Conservation (phyloP, 768 basidiomycete species). For the Suillus brevipes region DNA sequence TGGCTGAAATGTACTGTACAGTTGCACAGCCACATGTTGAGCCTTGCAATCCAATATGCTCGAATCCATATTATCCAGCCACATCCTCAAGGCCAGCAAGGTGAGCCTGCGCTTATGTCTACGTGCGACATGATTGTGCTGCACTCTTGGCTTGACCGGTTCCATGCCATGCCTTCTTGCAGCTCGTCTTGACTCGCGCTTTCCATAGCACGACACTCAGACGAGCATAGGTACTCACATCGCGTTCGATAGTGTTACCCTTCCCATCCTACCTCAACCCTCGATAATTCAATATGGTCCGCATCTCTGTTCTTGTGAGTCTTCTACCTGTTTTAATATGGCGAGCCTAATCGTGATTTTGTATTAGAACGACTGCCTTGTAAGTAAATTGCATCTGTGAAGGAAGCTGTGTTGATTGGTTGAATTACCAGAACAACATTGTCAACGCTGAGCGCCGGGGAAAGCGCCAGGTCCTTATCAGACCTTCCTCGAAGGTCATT, state of each 20-base stretch:
- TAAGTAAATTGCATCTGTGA: constrained; percentile 23
- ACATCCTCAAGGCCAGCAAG: constrained; percentile 34
- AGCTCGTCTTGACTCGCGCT: constrained; percentile 74
- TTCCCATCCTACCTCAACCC: constrained; percentile 11
- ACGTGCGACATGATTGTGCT: background rate
- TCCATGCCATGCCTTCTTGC: constrained; percentile 14
- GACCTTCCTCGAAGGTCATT: constrained; percentile 96
- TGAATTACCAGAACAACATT: constrained; percentile 80
- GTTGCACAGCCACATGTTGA: constrained; percentile 17
- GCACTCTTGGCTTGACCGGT: background rate
- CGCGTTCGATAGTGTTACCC: constrained; percentile 26
- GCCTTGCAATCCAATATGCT: background rate
- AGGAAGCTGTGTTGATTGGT: background rate
- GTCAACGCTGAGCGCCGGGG: constrained; percentile 99
- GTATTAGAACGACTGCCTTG: constrained; percentile 59
- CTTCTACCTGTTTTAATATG: background rate
- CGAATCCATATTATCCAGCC: constrained; percentile 18
- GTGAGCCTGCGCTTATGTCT: constrained; percentile 38
- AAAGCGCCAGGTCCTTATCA: constrained; percentile 98
- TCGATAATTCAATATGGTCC: constrained; percentile 65
- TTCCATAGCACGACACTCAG: constrained; percentile 82
- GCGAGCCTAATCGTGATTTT: background rate
- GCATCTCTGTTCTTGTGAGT: constrained; percentile 77
- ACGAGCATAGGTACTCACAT: constrained; percentile 56
- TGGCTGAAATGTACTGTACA: constrained; percentile 39